Base-by-base conservation (phyloP, 2,329 filamentous ascomycete species). In the Alternaria arborescens region DNA sequence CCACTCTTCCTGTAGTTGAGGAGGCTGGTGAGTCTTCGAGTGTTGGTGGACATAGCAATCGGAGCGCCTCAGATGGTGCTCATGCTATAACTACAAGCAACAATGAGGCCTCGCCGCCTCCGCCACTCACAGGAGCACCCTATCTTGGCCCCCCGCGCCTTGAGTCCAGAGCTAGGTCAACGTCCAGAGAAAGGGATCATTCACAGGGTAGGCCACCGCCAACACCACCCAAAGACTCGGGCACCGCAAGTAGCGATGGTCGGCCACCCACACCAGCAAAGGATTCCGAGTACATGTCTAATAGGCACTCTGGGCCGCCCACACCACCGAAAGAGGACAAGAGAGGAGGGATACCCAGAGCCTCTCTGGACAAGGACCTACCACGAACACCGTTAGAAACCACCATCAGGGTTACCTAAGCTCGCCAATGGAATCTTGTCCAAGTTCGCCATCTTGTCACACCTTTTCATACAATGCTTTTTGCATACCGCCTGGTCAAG, bases 1-100 rank as follows among this genome's bases (percentile, higher is more conserved):
- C 84, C 32, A 88, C 85, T 1, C 81, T 98, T 2, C 94, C 94
- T 0, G 89, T 97, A 10, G 93, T 98, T 7, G 92, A 97, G 68
- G 94, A 98, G 79, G 90, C 88, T n/a, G 91, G 88, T 5, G 94
- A 97, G 77, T 89, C 84, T 10, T 87, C 85, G 8, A 92, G 90
- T 61, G 85, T 88, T 24, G 87, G 88, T 2, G 86, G 84, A 30
- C 84, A 85, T 55, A 87, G 86, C 71, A 84, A 83, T 22, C 68
- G 71, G 34, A 77, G 75, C 41, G 73, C 70, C n/a, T 67, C 66
- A 47, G 71, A 74, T 20, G 66, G 20, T 12, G 55, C 34, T n/a
- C 60, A 32, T 32, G 24, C 36, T 34, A 41, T 20, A 63, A 65
- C 40, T 32, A 46, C 12, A 18, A 60, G 28, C 43, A 60, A 20